Conservation (phyloP, 306 rosid species). For the Vachellia collinsii region DNA sequence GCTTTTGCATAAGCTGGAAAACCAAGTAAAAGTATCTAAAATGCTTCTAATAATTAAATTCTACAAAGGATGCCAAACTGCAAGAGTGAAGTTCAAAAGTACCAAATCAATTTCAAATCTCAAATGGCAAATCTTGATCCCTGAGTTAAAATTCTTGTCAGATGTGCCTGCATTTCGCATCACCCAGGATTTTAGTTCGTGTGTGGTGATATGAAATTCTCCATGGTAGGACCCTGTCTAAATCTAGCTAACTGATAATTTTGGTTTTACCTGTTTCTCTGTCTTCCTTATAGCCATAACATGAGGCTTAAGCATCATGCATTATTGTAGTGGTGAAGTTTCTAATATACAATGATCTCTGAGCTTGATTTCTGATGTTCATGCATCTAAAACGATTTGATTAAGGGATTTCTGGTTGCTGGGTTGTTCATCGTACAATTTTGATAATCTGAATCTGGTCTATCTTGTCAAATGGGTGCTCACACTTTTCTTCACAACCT, state of each 20-base stretch:
- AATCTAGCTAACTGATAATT: not conserved
- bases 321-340: not conserved
- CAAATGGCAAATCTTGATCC: not conserved
- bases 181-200: not conserved
- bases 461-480: not conserved
- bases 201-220: not conserved
- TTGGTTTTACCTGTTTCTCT: not conserved
- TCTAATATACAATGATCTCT: not conserved
- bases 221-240: not conserved
- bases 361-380: slow-evolving; percentile 1
- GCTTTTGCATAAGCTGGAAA: not conserved
- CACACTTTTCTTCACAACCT: not conserved
- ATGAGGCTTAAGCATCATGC: not conserved
- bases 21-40: not conserved
- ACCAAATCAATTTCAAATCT: not conserved
- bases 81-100: not conserved
- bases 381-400: not conserved
- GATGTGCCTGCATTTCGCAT: not conserved
- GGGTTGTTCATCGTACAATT: not conserved
- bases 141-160: not conserved
- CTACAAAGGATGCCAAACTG: not conserved
- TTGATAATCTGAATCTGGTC: not conserved
- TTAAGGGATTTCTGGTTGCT: not conserved
- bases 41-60: not conserved
- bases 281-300: not conserved